These are phyloP conservation scores for Cordyceps militaris DNA, from an alignment of 2,329 filamentous ascomycete genomes.

Conservation along the genomic window DNA sequence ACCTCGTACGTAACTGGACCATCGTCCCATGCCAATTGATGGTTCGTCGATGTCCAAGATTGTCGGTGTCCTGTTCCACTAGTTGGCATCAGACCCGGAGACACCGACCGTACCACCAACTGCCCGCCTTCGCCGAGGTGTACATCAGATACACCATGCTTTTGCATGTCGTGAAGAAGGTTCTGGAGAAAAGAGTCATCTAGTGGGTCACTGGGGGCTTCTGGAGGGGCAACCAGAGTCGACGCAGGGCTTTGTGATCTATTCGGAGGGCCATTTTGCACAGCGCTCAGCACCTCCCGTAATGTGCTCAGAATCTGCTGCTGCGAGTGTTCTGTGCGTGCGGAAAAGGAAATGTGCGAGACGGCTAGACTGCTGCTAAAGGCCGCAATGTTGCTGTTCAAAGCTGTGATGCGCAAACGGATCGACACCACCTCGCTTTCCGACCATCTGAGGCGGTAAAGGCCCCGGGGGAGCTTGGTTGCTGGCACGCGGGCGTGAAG, in stretches of 20 bases:
- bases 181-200: background rate
- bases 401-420: background rate
- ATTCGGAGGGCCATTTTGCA: background rate
- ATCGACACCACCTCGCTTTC: background rate
- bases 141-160: background rate
- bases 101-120: background rate
- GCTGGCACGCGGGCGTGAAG: background rate
- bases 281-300: background rate
- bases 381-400: background rate
- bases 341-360: background rate
- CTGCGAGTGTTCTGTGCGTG: background rate
- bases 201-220: background rate
- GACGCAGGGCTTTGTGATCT: background rate
- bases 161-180: background rate
- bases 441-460: background rate
- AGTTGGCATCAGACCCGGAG: background rate
- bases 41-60: too few relatives aligned
- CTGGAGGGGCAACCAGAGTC: background rate
- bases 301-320: background rate
- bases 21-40: background rate
- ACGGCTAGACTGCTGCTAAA: background rate
- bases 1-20: background rate
- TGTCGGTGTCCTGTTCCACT: too few relatives aligned
- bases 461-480: background rate
- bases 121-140: background rate